Conservation (phyloP, 2,329 filamentous ascomycete genomes). For the Phaeosphaeriaceae sp. region DNA sequence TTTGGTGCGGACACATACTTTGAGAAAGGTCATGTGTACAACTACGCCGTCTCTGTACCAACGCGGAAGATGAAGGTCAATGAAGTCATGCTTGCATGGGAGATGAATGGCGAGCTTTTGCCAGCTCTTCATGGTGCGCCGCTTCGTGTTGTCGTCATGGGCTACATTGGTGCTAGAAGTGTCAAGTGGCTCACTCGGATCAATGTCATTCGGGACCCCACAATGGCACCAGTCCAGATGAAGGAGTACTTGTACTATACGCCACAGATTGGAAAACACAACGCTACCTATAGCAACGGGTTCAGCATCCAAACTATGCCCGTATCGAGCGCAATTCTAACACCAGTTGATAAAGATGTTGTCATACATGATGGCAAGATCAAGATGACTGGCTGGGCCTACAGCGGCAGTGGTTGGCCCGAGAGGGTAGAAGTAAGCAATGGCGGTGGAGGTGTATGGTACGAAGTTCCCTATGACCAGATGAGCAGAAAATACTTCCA, state of each 20-base stretch:
- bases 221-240: constrained; percentile 66
- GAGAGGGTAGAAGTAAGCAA: constrained; percentile 68
- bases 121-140: constrained; percentile 72
- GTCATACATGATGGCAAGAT: constrained; percentile 67
- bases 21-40: constrained; percentile 68
- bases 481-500: constrained; percentile 67
- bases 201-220: constrained; percentile 64
- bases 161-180: constrained; percentile 70
- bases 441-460: constrained; percentile 70
- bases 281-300: constrained; percentile 63
- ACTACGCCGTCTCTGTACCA: constrained; percentile 72
- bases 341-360: constrained; percentile 65
- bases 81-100: constrained; percentile 72
- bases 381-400: constrained; percentile 57
- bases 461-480: constrained; percentile 65
- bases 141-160: constrained; percentile 66
- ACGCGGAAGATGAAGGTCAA: constrained; percentile 70
- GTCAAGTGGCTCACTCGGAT: constrained; percentile 70
- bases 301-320: constrained; percentile 77
- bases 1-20: constrained; percentile 76
- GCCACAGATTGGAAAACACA: constrained; percentile 72
- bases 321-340: constrained; percentile 70
- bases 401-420: constrained; percentile 55
- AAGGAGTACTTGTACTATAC: constrained; percentile 73
- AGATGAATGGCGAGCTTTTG: constrained; percentile 72